These are phyloP conservation scores for Chaetomium tenue DNA, from an alignment of 495 filamentous ascomycete species.

Conservation along the genomic window DNA sequence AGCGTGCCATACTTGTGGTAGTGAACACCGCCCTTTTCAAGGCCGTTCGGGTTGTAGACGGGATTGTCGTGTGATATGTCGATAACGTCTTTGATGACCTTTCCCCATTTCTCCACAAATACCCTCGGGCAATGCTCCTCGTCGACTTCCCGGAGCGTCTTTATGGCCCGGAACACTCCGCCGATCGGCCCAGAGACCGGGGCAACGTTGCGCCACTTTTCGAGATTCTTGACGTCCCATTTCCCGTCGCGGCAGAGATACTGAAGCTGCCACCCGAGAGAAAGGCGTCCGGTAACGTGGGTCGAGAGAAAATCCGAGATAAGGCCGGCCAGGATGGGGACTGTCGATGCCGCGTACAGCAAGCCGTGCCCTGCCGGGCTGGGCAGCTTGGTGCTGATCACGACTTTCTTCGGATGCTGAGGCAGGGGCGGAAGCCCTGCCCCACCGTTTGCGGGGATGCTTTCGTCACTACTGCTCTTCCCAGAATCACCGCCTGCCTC, in stretches of 20 bases:
- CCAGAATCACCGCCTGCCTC: slow-evolving; percentile 8
- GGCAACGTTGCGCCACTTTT: slow-evolving; percentile 77
- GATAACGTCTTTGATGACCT: slow-evolving; percentile 68
- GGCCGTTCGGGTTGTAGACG: slow-evolving; percentile 74
- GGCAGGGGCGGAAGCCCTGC: slow-evolving; percentile 45
- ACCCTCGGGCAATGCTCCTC: slow-evolving; percentile 72
- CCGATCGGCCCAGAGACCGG: slow-evolving; percentile 76
- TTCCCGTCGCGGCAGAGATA: slow-evolving; percentile 84
- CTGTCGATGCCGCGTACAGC: slow-evolving; percentile 73
- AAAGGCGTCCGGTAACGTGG: slow-evolving; percentile 73
- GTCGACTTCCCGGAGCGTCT: slow-evolving; percentile 84
- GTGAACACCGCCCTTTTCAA: slow-evolving; percentile 67
- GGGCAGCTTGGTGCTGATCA: slow-evolving; percentile 72
- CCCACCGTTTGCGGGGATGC: slow-evolving; percentile 39
- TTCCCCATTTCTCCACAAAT: slow-evolving; percentile 67
- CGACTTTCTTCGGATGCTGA: slow-evolving; percentile 47
- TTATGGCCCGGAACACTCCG: slow-evolving; percentile 77
- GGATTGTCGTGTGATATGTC: slow-evolving; percentile 87
- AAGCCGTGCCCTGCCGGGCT: slow-evolving; percentile 79
- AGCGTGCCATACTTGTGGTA: slow-evolving; percentile 91
- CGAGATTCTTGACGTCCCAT: slow-evolving; percentile 97
- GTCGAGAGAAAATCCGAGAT: slow-evolving; percentile 76
- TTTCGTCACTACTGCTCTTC: slow-evolving; percentile 42
- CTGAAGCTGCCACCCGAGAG: slow-evolving; percentile 85
- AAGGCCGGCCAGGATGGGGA: slow-evolving; percentile 73